Base-by-base conservation (phyloP, 768 basidiomycete genomes). In the Lentinula detonsa region DNA sequence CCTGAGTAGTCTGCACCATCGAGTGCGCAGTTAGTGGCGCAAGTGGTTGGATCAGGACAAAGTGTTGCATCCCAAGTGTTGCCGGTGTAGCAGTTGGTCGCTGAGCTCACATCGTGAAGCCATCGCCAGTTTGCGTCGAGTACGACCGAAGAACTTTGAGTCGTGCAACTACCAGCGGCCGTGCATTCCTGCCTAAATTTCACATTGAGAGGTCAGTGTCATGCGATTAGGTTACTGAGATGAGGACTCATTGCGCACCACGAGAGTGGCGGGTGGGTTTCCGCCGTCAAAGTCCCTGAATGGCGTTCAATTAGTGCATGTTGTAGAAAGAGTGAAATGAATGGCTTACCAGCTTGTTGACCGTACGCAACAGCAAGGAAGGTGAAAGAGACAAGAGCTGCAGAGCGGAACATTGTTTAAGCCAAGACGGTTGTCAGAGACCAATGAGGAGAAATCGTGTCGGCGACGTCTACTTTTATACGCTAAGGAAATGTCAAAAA, bases 61-160 rank as follows among this genome's bases (percentile, higher is more conserved):
- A 82, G 65, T 6, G 79, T 71, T 1, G 74, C 59, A 68, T 85
- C 74, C 82, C 82, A 85, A 8, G 73, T 69, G 72, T 84, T 81
- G 21, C 82, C 75, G 60, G 74, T 28, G 65, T 61, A 69, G 59
- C 67, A 64, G 71, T 73, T 62, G 67, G 73, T 71, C 72, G 70
- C 66, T 64, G 72, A 6, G 13, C 23, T 42, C 8, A 54, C 58
- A 15, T 39, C 18, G 72, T 70, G 78, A 78, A 73, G 80, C 78
- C 78, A 82, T 51, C 81, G 76, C 78, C 78, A 83, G 73, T 82
- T 81, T 60, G 78, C 65, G 67, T 81, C 81, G 70, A 82, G 71
- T 4, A 76, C 75, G 66, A 81, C 70, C 37, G 62, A 57, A 33
- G 67, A 65, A 15, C 56, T 54, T 58, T 69, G 66, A 18, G 69